phyloP scores from a whole-genome alignment of 2,329 filamentous ascomycete genomes.

The Fusarium anthophilum region DNA sequence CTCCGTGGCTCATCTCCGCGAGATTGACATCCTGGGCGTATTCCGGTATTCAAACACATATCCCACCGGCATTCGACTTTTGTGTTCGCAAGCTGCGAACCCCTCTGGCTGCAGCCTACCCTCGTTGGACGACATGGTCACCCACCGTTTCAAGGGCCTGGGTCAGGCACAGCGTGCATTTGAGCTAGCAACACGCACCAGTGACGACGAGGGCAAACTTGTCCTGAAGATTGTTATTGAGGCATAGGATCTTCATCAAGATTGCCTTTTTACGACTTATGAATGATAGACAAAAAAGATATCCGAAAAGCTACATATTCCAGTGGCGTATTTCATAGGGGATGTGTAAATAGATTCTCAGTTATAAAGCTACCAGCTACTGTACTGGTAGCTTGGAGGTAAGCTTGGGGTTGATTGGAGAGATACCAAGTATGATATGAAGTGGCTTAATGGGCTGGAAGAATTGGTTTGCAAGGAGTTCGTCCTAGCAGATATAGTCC shows the following conservation, averaged over 20 bases:
- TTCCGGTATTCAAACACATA: constrained; percentile 84
- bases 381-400: background rate
- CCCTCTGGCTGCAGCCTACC: constrained; percentile 61
- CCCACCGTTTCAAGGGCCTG: constrained; percentile 74
- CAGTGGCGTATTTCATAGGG: background rate
- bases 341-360: background rate
- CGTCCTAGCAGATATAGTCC: background rate
- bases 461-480: background rate
- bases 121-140: constrained; percentile 76
- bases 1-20: constrained; percentile 75
- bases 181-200: constrained; percentile 74
- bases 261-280: constrained; percentile 13
- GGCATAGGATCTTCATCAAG: constrained; percentile 47
- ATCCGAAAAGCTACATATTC: constrained; percentile 7
- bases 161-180: constrained; percentile 71
- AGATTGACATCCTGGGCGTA: constrained; percentile 81
- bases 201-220: constrained; percentile 72
- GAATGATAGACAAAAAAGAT: constrained; percentile 35
- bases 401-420: background rate
- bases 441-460: background rate
- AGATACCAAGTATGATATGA: background rate
- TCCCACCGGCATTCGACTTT: constrained; percentile 71
- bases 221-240: constrained; percentile 78
- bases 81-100: constrained; percentile 57
- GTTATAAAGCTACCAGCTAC: background rate